These are phyloP conservation scores for Juglanconis oblonga DNA, from an alignment of 2,329 filamentous ascomycete species.

Conservation along the genomic window DNA sequence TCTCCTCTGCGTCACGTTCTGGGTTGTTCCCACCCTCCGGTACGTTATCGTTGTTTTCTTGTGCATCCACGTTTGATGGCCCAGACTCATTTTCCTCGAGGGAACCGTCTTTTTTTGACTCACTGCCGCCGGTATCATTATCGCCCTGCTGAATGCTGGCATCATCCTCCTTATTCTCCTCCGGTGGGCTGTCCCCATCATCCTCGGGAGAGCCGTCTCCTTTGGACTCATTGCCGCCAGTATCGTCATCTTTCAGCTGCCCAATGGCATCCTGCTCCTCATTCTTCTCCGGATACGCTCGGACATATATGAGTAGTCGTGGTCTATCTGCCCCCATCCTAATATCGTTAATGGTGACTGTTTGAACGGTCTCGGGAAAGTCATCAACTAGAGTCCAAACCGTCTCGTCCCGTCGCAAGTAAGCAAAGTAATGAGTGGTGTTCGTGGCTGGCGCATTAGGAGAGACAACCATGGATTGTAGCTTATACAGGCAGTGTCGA, in stretches of 20 bases:
- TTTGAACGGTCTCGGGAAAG: neutral
- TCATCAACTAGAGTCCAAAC: neutral
- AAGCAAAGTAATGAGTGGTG: neutral
- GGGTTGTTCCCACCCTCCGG: too few species aligned
- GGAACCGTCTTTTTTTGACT: too few species aligned
- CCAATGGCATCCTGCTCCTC: neutral
- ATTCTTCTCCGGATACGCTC: neutral
- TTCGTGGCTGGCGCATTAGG: neutral
- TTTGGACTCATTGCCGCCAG: neutral
- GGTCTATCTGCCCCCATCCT: neutral
- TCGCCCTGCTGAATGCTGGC: too few species aligned
- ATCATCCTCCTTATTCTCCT: neutral
- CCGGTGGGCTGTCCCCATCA: neutral
- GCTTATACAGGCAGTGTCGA: neutral
- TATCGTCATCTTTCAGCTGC: neutral
- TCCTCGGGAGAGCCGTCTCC: neutral
- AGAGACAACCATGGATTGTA: neutral
- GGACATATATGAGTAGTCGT: neutral
- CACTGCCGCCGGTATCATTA: too few species aligned
- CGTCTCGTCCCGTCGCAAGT: neutral
- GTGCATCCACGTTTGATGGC: too few species aligned
- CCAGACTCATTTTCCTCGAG: too few species aligned
- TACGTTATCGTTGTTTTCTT: too few species aligned
- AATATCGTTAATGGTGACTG: neutral
- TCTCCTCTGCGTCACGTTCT: too few species aligned